phyloP scores from a whole-genome alignment of 1,284 basidiomycete genomes.

The Laetiporus sulphureus region DNA sequence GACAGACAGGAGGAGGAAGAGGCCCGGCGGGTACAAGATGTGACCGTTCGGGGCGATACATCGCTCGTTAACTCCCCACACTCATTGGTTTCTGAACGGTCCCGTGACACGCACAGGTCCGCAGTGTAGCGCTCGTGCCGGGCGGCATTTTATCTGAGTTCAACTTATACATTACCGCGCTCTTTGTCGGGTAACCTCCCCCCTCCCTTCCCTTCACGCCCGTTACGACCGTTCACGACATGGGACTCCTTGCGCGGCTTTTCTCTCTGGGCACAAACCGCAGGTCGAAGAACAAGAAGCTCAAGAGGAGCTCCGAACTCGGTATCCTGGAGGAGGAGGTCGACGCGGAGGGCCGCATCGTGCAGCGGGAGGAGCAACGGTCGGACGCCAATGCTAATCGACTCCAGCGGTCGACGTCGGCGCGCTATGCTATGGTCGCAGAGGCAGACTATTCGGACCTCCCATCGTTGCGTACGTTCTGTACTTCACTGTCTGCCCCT shows the following conservation, averaged over 20 bases:
- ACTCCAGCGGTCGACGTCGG: slow-evolving; percentile 65
- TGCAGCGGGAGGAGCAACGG: slow-evolving; percentile 24
- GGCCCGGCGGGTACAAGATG: no score
- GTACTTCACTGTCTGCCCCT: background rate
- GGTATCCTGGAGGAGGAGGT: slow-evolving; percentile 7
- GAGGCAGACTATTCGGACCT: slow-evolving; percentile 55
- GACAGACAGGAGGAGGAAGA: no score
- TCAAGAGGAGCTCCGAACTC: slow-evolving; percentile 14
- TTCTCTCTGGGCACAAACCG: slow-evolving; percentile 64
- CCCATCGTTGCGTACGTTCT: slow-evolving; percentile 53
- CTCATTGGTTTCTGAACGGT: no score
- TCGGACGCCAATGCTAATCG: slow-evolving; percentile 52
- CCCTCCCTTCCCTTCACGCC: background rate
- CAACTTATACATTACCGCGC: no score
- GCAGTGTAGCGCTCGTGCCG: no score
- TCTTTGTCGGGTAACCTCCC: no score
- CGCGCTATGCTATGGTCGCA: slow-evolving; percentile 48
- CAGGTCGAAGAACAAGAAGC: slow-evolving; percentile 44
- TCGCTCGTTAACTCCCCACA: no score
- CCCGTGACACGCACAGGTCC: no score
- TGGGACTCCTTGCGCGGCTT: slow-evolving; percentile 67
- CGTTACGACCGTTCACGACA: slow-evolving; percentile 18
- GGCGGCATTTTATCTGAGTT: no score
- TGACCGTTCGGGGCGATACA: no score
- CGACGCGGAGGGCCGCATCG: slow-evolving; percentile 21